A percentile compares a stretch with the other conserved stretches of the same genome.
These are phyloP conservation scores for Sporobolomyces pararoseus DNA, from an alignment of 768 basidiomycete species.

Conservation along the genomic window DNA sequence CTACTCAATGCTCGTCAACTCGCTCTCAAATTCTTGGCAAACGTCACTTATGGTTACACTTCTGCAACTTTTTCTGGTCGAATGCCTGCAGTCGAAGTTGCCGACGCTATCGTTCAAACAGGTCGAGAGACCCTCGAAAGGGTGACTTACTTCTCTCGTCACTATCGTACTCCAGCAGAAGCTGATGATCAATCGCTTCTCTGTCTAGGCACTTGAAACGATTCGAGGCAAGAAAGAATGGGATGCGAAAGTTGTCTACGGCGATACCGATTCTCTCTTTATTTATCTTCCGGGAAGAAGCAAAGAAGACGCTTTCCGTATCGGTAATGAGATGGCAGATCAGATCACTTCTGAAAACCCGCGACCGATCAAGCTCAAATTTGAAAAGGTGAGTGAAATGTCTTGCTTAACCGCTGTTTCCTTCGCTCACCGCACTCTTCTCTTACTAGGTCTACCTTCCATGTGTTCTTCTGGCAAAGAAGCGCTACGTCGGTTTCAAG, in stretches of 20 bases:
- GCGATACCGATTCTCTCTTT: slow-evolving; percentile 95
- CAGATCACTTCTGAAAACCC: slow-evolving; percentile 81
- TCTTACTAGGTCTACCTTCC: slow-evolving; percentile 82
- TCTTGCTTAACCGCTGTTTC: not conserved
- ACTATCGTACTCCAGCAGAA: not conserved
- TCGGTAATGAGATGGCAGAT: slow-evolving; percentile 89
- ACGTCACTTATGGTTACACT: slow-evolving; percentile 92
- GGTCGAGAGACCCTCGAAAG: slow-evolving; percentile 93
- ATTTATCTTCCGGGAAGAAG: slow-evolving; percentile 84
- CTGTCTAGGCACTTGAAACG: slow-evolving; percentile 74
- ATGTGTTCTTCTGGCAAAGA: slow-evolving; percentile 94
- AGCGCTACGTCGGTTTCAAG: slow-evolving; percentile 96
- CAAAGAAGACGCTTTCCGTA: slow-evolving; percentile 86
- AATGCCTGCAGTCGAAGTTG: slow-evolving; percentile 98
- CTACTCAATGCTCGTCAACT: slow-evolving; percentile 88
- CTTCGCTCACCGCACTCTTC: not conserved
- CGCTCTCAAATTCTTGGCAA: slow-evolving; percentile 85
- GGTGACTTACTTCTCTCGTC: slow-evolving; percentile 52
- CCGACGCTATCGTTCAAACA: slow-evolving; percentile 94
- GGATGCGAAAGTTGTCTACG: slow-evolving; percentile 91
- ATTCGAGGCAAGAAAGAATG: slow-evolving; percentile 76
- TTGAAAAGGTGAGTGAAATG: slow-evolving; percentile 71
- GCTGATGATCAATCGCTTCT: not conserved
- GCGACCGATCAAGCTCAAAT: slow-evolving; percentile 87
- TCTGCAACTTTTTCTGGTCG: slow-evolving; percentile 89